Evolutionary conservation across 306 rosid species (phyloP).

Genomic region (Corylus avellana): DNA sequence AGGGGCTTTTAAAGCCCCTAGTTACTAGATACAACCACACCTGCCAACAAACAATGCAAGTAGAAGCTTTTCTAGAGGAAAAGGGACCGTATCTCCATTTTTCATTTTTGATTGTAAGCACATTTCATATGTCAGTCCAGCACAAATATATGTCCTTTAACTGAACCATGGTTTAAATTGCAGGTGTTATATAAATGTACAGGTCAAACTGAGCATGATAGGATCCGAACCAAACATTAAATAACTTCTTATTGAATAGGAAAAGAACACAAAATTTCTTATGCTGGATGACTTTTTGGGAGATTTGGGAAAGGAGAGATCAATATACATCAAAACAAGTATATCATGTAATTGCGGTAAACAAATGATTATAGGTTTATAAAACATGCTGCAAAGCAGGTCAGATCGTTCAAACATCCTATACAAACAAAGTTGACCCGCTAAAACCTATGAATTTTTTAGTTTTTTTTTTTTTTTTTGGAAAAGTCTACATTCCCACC

Average conservation of each 20-base stretch:
- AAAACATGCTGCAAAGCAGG: neutral
- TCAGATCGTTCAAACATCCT: neutral
- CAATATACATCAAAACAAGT: too few relatives aligned
- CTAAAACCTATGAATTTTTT: neutral
- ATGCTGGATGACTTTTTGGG: neutral
- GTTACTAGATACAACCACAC: neutral
- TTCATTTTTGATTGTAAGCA: neutral
- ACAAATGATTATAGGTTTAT: neutral
- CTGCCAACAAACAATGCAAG: neutral
- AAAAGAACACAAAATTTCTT: too few relatives aligned
- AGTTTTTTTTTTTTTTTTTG: too few relatives aligned
- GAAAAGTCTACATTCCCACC: too few relatives aligned
- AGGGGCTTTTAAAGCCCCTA: neutral
- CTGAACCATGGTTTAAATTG: constrained; percentile 9
- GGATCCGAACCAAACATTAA: neutral
- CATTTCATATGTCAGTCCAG: neutral
- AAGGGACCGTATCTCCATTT: neutral
- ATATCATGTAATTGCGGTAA: too few relatives aligned
- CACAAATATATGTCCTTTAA: neutral
- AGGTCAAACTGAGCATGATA: neutral
- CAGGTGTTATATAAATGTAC: neutral
- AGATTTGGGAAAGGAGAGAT: neutral
- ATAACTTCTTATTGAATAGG: neutral
- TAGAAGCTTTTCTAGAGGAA: neutral
- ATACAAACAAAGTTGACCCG: neutral